Conservation (phyloP, 1,284 basidiomycete species). For the Cutaneotrichosporon cutaneum region DNA sequence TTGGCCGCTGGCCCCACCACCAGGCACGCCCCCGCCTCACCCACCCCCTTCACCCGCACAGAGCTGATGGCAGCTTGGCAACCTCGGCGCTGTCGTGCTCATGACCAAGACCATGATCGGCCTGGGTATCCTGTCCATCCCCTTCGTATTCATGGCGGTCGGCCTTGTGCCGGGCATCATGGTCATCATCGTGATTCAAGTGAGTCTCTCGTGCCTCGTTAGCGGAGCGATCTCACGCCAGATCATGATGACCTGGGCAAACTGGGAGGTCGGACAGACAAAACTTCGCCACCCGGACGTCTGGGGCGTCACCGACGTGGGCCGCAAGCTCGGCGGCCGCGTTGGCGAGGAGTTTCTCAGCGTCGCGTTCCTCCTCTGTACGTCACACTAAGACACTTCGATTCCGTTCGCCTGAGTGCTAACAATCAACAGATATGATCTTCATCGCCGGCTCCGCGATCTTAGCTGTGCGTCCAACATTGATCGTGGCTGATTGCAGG, state of each 20-base stretch:
- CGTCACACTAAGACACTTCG: no score
- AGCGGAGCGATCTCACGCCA: conserved; percentile 30
- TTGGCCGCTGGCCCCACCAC: not conserved
- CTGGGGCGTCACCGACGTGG: conserved; percentile 30
- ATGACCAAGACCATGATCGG: conserved; percentile 36
- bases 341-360: conserved; percentile 24
- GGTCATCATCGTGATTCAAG: conserved; percentile 30
- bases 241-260: not conserved
- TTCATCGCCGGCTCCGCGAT: conserved; percentile 10
- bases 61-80: conserved; percentile 7
- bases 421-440: conserved; percentile 17
- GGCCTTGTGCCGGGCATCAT: conserved; percentile 41
- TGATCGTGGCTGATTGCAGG: no score
- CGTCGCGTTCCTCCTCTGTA: conserved; percentile 8
- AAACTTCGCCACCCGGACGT: conserved; percentile 26
- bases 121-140: conserved; percentile 39
- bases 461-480: no score
- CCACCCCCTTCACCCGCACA: not conserved
- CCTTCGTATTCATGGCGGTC: conserved; percentile 34
- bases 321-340: conserved; percentile 22
- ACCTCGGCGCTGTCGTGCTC: conserved; percentile 1
- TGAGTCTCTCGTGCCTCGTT: conserved; percentile 35
- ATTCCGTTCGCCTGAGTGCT: no score
- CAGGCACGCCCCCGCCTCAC: not conserved
- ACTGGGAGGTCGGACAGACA: conserved; percentile 21